A percentile compares a stretch with the other conserved stretches of the same genome.
These are phyloP conservation scores for Mucor saturninus DNA, from an alignment of 371 early-diverging fungal species.

Conservation along the genomic window DNA sequence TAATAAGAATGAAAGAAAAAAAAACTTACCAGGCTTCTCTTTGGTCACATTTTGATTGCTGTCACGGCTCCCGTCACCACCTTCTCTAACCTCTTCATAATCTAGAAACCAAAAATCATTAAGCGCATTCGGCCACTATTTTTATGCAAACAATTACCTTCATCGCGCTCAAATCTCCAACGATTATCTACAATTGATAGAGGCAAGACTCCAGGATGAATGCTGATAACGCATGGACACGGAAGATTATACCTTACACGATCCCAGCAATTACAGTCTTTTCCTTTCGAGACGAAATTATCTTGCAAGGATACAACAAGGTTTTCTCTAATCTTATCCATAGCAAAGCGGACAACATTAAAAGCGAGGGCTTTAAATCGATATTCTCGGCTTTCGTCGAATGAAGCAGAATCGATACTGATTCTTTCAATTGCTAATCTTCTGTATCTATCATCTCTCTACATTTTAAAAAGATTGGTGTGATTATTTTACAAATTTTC, in stretches of 20 bases:
- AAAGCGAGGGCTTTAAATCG: not conserved
- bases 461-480: not conserved
- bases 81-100: not conserved
- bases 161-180: not conserved
- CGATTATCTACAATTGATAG: not conserved
- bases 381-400: not conserved
- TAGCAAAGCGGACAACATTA: conserved; percentile 2
- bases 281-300: not conserved
- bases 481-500: not conserved
- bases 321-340: not conserved
- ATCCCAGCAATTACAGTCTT: not conserved
- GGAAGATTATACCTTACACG: not conserved
- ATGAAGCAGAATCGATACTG: not conserved
- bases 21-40: too few relatives aligned
- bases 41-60: too few relatives aligned
- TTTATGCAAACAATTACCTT: too few relatives aligned
- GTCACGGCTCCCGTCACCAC: too few relatives aligned
- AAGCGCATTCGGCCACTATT: not conserved
- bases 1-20: too few relatives aligned
- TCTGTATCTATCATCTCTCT: not conserved
- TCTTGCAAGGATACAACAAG: not conserved
- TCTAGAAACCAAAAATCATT: not conserved
- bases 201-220: not conserved
- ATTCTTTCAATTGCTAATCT: not conserved
- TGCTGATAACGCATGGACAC: not conserved